Percentiles rank a stretch among this genome's conserved stretches.
Conservation (phyloP, 106 monocot genomes). For the Posidonia australis region DNA sequence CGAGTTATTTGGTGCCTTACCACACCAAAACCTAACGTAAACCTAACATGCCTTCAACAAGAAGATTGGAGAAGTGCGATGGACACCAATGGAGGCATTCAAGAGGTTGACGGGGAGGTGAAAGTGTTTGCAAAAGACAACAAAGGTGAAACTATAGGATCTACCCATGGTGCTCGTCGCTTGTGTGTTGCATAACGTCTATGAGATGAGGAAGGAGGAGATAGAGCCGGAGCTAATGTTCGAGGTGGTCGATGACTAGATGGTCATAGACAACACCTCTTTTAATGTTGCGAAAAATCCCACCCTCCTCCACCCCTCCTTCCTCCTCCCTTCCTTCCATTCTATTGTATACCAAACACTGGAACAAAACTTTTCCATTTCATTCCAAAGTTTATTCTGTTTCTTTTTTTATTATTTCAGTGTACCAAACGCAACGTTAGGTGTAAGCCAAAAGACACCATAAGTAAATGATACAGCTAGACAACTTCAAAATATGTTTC, state of each 20-base stretch:
- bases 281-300: too few relatives aligned
- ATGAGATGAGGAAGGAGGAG: constrained; percentile 5
- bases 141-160: constrained; percentile 14
- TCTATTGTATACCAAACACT: too few relatives aligned
- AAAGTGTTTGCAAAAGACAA: constrained; percentile 10
- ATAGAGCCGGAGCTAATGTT: neutral
- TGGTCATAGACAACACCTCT: neutral
- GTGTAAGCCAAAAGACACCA: too few relatives aligned
- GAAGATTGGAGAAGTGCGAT: constrained; percentile 2
- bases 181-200: constrained; percentile 12
- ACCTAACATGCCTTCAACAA: constrained; percentile 11
- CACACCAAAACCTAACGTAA: constrained; percentile 6
- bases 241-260: constrained; percentile 6
- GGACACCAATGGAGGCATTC: neutral
- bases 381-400: too few relatives aligned
- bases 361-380: too few relatives aligned
- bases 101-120: constrained; percentile 14
- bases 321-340: too few relatives aligned
- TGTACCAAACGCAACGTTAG: too few relatives aligned
- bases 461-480: too few relatives aligned
- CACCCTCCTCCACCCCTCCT: too few relatives aligned
- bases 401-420: too few relatives aligned
- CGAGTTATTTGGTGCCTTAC: constrained; percentile 13
- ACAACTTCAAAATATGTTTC: too few relatives aligned
- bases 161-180: constrained; percentile 7